phyloP scores from a whole-genome alignment of 768 basidiomycete genomes.

The Pleurotus sapidus region DNA sequence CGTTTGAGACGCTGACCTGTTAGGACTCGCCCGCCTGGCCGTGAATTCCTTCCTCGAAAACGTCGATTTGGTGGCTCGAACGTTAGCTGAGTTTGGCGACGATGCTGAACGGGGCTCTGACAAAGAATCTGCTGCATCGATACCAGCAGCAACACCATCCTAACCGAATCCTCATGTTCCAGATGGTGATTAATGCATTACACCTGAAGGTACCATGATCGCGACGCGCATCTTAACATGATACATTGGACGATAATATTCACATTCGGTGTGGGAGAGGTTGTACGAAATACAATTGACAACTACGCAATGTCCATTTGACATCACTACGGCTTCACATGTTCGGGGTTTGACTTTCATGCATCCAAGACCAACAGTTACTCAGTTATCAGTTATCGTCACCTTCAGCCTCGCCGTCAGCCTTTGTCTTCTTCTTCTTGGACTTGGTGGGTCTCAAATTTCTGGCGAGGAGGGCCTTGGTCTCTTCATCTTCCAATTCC shows the following conservation, averaged over 20 bases:
- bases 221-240: too few relatives aligned
- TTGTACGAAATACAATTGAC: not conserved
- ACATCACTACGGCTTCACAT: not conserved
- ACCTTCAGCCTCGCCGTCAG: slow-evolving; percentile 47
- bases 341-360: not conserved
- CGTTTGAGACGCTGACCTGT: slow-evolving; percentile 77
- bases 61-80: slow-evolving; percentile 80
- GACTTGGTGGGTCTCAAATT: slow-evolving; percentile 89
- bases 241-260: too few relatives aligned
- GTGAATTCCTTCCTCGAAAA: slow-evolving; percentile 90
- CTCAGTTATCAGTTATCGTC: slow-evolving; percentile 23
- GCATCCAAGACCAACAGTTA: not conserved
- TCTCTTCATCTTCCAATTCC: slow-evolving; percentile 82
- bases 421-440: slow-evolving; percentile 79
- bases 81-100: slow-evolving; percentile 76
- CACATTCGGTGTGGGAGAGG: not conserved
- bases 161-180: not conserved
- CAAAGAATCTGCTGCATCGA: slow-evolving; percentile 13
- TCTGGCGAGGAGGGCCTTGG: slow-evolving; percentile 75
- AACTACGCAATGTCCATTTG: not conserved
- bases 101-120: slow-evolving; percentile 41
- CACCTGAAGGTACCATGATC: too few relatives aligned
- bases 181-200: too few relatives aligned
- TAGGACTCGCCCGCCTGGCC: slow-evolving; percentile 81
- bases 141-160: not conserved